Conservation (phyloP, 192 early-diverging fungal species). For the Piromyces finnis region DNA sequence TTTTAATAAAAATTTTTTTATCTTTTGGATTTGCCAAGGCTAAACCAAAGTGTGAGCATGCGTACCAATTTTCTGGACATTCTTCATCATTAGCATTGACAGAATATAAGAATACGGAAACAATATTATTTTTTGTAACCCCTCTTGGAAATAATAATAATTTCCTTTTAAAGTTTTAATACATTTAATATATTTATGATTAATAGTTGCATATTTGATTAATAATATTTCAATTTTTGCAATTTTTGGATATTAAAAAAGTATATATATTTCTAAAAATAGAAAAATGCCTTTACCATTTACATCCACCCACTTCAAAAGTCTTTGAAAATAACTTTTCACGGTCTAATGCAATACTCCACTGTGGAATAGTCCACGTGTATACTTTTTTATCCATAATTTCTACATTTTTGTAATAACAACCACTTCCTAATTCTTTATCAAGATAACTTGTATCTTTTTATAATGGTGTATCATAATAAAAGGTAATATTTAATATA, state of each 20-base stretch:
- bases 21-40: slow-evolving; percentile 59
- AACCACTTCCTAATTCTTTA: neutral
- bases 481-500: no score
- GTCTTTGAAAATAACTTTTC: neutral
- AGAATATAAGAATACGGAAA: slow-evolving; percentile 81
- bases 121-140: slow-evolving; percentile 43
- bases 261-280: no score
- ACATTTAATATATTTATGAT: no score
- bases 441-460: neutral
- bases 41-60: slow-evolving; percentile 66
- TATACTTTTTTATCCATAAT: neutral
- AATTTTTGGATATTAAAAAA: no score
- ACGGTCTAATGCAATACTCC: neutral
- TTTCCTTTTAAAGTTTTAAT: slow-evolving; percentile 57
- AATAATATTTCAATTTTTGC: no score
- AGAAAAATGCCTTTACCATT: no score
- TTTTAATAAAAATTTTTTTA: slow-evolving; percentile 11
- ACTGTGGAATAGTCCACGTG: neutral
- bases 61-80: slow-evolving; percentile 48
- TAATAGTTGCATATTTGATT: no score
- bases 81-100: slow-evolving; percentile 33
- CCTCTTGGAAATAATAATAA: slow-evolving; percentile 79
- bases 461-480: no score
- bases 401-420: neutral
- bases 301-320: neutral